phyloP scores from a whole-genome alignment of 2,329 filamentous ascomycete species.

The Sphaerulina populicola region DNA sequence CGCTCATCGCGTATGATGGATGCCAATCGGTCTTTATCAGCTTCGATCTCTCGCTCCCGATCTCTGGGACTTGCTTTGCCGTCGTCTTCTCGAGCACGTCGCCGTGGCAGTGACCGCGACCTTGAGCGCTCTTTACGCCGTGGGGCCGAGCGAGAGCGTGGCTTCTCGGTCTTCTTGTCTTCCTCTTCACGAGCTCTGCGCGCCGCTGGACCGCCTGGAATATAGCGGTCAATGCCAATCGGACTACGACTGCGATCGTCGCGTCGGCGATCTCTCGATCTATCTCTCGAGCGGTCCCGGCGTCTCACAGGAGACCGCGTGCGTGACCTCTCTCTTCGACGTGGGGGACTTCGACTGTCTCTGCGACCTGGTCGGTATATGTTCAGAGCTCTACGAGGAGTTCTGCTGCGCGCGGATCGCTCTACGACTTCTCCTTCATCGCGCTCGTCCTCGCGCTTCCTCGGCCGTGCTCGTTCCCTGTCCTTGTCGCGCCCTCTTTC shows the following conservation, averaged over 20 bases:
- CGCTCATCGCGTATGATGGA: constrained; percentile 15
- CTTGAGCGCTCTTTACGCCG: constrained; percentile 5
- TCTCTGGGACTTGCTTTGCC: constrained; percentile 18
- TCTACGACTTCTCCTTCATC: constrained; percentile 31
- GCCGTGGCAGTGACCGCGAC: constrained; percentile 10
- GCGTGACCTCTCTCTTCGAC: constrained; percentile 17
- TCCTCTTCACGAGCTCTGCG: constrained; percentile 12
- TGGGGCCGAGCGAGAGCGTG: constrained; percentile 7
- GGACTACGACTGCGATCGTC: constrained; percentile 27
- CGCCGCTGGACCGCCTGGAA: constrained; percentile 29
- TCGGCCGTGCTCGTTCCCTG: constrained; percentile 27
- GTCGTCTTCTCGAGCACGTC: constrained; percentile 13
- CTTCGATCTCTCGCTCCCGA: constrained; percentile 17
- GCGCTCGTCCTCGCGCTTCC: constrained; percentile 15
- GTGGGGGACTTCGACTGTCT: constrained; percentile 24
- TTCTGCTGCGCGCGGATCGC: constrained; percentile 18
- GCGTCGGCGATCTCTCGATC: constrained; percentile 13
- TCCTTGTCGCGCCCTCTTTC: constrained; percentile 33
- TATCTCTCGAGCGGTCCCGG: constrained; percentile 12
- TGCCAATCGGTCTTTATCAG: constrained; percentile 9
- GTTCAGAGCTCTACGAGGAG: constrained; percentile 12
- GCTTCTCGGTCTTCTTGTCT: constrained; percentile 13
- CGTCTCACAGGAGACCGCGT: constrained; percentile 19
- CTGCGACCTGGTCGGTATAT: constrained; percentile 17
- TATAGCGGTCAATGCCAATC: constrained; percentile 35